phyloP scores from a whole-genome alignment of 2,329 filamentous ascomycete genomes.

The Epicoccum sorghinum region DNA sequence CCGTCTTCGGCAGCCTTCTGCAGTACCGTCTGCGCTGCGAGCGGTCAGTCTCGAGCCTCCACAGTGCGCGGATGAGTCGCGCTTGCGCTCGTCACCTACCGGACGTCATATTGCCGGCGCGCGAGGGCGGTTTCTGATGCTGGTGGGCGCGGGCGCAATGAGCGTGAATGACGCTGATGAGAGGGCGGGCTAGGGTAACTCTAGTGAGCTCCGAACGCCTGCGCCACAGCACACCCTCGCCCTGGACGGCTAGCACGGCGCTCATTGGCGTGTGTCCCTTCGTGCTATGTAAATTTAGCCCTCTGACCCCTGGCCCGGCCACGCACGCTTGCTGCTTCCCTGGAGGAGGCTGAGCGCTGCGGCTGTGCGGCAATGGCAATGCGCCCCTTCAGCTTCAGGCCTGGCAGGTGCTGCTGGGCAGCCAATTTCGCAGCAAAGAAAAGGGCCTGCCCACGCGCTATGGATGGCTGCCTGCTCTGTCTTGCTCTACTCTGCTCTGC shows the following conservation, averaged over 20 bases:
- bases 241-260: background rate
- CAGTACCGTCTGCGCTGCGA: conserved; percentile 57
- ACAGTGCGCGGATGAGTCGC: background rate
- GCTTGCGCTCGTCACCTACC: conserved; percentile 4
- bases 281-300: conserved; percentile 3
- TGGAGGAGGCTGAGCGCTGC: conserved; percentile 10
- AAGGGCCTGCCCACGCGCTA: background rate
- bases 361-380: conserved; percentile 2
- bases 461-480: too few relatives aligned
- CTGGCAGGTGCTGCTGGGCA: background rate
- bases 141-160: background rate
- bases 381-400: background rate
- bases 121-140: background rate
- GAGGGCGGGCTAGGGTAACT: too few relatives aligned
- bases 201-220: too few relatives aligned
- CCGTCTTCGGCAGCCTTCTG: conserved; percentile 64
- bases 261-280: background rate
- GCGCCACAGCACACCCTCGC: conserved; percentile 13
- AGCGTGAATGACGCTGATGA: conserved; percentile 13
- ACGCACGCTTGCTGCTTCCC: background rate
- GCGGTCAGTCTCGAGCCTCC: conserved; percentile 25
- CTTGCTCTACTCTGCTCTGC: too few relatives aligned
- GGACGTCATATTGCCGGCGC: conserved; percentile 17
- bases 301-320: background rate
- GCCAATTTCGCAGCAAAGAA: background rate